phyloP scores from a whole-genome alignment of 140 eudicot genomes.

The Flaveria floridana region DNA sequence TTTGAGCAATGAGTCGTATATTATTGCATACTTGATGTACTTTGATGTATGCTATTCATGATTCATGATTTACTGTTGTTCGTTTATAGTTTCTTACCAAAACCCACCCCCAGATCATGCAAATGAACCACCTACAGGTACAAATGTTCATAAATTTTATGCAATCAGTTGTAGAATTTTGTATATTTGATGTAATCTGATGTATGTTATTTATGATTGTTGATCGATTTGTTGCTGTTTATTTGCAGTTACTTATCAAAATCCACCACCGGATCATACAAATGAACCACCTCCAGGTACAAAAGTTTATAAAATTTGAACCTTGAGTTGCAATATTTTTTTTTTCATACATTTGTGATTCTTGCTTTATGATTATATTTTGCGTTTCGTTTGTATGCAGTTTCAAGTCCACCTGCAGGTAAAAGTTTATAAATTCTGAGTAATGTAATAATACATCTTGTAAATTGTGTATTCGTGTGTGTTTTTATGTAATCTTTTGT shows the following conservation, averaged over 20 bases:
- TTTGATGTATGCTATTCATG: neutral
- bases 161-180: too few species aligned
- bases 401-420: slow-evolving; percentile 14
- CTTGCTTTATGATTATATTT: neutral
- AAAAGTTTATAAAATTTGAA: neutral
- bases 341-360: neutral
- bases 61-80: neutral
- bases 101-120: neutral
- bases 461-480: too few species aligned
- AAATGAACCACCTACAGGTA: neutral
- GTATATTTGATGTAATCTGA: neutral
- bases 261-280: slow-evolving; percentile 5
- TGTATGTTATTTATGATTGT: neutral
- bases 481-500: neutral
- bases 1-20: neutral
- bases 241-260: slow-evolving; percentile 4
- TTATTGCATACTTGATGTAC: neutral
- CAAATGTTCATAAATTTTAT: too few species aligned
- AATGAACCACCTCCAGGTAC: slow-evolving; percentile 22
- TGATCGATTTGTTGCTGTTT: neutral
- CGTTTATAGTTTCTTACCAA: slow-evolving; percentile 4
- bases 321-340: too few species aligned
- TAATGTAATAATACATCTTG: too few species aligned
- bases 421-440: neutral
- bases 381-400: neutral